These are phyloP conservation scores for Candida taoyuanica DNA, from an alignment of 805 yeast species.

Conservation along the genomic window DNA sequence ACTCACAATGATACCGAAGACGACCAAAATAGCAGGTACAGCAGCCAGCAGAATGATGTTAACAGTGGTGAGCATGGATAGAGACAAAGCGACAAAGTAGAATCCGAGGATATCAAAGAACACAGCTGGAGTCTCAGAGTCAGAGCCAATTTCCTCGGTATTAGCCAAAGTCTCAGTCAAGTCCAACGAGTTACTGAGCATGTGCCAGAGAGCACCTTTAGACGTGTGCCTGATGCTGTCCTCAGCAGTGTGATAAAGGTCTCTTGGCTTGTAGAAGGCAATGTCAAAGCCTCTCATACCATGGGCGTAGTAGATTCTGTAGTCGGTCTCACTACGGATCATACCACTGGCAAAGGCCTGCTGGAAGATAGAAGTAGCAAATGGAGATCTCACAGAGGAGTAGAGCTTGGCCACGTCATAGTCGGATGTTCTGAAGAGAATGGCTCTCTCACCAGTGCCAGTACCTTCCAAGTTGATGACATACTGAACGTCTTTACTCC, in stretches of 20 bases:
- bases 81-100: constrained; percentile 50
- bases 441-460: constrained; percentile 76
- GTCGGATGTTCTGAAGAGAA: constrained; percentile 81
- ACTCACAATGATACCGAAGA: constrained; percentile 44
- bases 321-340: constrained; percentile 82
- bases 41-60: constrained; percentile 49
- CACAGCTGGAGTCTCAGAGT: constrained; percentile 41
- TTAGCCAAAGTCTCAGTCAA: constrained; percentile 44
- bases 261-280: constrained; percentile 84
- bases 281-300: constrained; percentile 85
- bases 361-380: constrained; percentile 76
- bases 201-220: constrained; percentile 74
- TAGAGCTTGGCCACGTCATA: constrained; percentile 59
- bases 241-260: constrained; percentile 72
- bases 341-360: constrained; percentile 75
- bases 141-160: constrained; percentile 31
- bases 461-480: constrained; percentile 88
- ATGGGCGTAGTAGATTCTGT: constrained; percentile 57
- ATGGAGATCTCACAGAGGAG: constrained; percentile 56
- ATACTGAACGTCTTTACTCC: constrained; percentile 56
- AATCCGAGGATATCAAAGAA: constrained; percentile 61
- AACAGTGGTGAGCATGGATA: constrained; percentile 42
- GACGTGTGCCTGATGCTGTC: constrained; percentile 66
- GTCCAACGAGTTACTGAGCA: constrained; percentile 70
- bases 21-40: constrained; percentile 49